These are phyloP conservation scores for Coniochaeta ligniaria DNA, from an alignment of 2,329 filamentous ascomycete species.

Conservation along the genomic window DNA sequence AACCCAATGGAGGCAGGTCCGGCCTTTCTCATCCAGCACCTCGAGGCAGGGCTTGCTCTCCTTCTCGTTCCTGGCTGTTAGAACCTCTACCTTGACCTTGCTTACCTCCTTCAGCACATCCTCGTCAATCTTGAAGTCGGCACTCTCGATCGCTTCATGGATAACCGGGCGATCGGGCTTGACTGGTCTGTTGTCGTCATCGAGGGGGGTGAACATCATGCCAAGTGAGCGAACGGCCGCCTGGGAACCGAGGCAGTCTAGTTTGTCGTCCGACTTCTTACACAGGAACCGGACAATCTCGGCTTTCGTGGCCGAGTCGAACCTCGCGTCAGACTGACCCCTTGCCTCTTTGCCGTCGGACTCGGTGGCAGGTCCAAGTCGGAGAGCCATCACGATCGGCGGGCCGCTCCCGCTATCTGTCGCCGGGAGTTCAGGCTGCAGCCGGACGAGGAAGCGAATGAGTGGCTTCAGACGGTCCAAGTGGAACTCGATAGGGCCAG, in stretches of 20 bases:
- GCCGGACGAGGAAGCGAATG: neutral
- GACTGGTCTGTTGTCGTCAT: neutral
- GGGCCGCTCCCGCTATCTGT: neutral
- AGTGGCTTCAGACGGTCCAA: neutral
- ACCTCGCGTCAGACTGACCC: neutral
- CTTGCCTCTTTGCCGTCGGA: too few species aligned
- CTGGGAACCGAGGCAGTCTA: neutral
- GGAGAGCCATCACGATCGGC: neutral
- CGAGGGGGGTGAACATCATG: neutral
- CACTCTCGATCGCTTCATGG: neutral
- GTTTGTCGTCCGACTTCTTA: neutral
- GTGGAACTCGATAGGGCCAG: neutral
- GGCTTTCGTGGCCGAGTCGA: neutral
- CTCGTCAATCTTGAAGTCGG: neutral
- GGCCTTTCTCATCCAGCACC: neutral
- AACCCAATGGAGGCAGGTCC: neutral
- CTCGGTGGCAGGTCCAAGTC: neutral
- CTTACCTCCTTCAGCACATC: neutral
- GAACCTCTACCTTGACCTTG: neutral
- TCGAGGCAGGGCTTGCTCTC: neutral
- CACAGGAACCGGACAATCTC: neutral
- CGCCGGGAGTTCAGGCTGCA: neutral
- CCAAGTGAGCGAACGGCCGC: neutral
- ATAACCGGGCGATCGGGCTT: neutral
- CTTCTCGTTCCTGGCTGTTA: neutral